phyloP scores from a whole-genome alignment of 2,329 filamentous ascomycete species.

The Cladosporium sp. region DNA sequence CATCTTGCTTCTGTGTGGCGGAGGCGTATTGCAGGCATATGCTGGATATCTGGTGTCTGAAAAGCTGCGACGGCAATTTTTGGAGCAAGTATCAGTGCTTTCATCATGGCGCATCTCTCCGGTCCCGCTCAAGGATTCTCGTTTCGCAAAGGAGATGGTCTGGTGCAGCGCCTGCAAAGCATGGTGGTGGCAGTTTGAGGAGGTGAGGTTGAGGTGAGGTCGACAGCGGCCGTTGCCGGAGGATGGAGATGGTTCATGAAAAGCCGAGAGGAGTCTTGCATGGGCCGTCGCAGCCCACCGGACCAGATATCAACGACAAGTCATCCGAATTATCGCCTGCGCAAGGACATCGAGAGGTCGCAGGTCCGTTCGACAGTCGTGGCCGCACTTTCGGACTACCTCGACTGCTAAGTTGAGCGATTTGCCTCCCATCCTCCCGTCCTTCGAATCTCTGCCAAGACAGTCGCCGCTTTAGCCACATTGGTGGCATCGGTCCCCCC shows the following conservation, averaged over 20 bases:
- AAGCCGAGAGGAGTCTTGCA: constrained; percentile 5
- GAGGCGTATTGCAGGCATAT: too few species aligned
- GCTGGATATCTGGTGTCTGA: too few species aligned
- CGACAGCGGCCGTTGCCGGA: neutral
- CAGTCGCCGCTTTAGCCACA: constrained; percentile 11
- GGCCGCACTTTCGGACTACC: neutral
- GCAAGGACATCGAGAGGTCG: neutral
- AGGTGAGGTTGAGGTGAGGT: constrained; percentile 8
- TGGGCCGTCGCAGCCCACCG: constrained; percentile 5
- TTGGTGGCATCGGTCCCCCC: constrained; percentile 9
- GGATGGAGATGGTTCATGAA: too few species aligned
- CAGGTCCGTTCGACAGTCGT: neutral
- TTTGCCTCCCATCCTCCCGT: constrained; percentile 11
- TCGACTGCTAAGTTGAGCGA: neutral
- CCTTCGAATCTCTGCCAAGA: constrained; percentile 2
- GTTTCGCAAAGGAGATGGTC: too few species aligned
- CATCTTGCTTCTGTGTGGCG: too few species aligned
- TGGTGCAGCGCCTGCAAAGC: neutral
- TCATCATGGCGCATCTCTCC: too few species aligned
- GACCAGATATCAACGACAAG: constrained; percentile 4
- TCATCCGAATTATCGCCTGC: neutral
- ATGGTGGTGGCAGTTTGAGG: neutral
- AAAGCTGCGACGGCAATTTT: too few species aligned
- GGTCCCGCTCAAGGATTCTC: too few species aligned
- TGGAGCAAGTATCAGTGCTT: too few species aligned